Conservation (phyloP, 768 basidiomycete species). For the Pulveroboletus frians region DNA sequence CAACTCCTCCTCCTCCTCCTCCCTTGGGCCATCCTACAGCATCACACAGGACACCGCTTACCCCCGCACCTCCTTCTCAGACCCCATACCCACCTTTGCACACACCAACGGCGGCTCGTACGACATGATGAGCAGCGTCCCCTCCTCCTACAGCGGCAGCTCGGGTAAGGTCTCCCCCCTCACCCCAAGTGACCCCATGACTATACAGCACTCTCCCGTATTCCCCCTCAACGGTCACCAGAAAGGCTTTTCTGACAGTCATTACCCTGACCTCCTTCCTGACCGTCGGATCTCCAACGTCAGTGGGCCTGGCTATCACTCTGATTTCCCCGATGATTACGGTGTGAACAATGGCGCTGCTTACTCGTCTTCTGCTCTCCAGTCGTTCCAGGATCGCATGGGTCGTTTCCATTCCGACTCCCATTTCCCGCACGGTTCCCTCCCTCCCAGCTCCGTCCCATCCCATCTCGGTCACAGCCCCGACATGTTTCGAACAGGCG, state of each 20-base stretch:
- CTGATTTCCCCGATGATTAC: constrained; percentile 65
- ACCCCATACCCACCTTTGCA: constrained; percentile 55
- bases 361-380: constrained; percentile 47
- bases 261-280: constrained; percentile 54
- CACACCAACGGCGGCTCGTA: constrained; percentile 51
- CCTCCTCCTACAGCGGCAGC: constrained; percentile 52
- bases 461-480: constrained; percentile 48
- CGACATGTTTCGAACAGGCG: constrained; percentile 56
- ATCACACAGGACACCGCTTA: constrained; percentile 57
- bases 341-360: constrained; percentile 42
- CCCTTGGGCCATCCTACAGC: constrained; percentile 52
- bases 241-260: constrained; percentile 54
- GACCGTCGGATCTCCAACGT: constrained; percentile 55
- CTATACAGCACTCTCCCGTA: constrained; percentile 49
- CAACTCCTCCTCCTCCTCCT: constrained; percentile 68
- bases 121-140: constrained; percentile 58
- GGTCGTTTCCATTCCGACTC: constrained; percentile 51
- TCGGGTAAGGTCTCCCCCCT: constrained; percentile 75
- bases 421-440: constrained; percentile 44
- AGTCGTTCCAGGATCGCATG: constrained; percentile 56
- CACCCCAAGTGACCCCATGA: constrained; percentile 61
- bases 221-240: constrained; percentile 41
- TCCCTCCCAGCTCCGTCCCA: constrained; percentile 37
- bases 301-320: constrained; percentile 42
- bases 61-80: constrained; percentile 53